A percentile compares a stretch with the other conserved stretches of the same genome.
Evolutionary conservation across 208 protist species (phyloP).

Genomic region (Leishmania tarentolae): DNA sequence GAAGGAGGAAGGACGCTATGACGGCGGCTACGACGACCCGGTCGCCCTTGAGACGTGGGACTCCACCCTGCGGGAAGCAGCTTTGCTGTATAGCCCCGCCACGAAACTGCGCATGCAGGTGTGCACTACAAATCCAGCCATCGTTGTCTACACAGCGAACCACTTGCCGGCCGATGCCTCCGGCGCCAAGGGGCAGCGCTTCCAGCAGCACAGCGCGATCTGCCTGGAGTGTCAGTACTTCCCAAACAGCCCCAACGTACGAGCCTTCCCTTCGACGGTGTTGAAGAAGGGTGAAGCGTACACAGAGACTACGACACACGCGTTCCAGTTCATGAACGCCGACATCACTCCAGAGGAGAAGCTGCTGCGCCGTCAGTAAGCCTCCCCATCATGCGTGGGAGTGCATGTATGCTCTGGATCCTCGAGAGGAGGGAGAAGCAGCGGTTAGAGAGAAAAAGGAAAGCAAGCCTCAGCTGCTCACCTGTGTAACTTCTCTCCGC

Average conservation of each 20-base stretch:
- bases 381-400: neutral
- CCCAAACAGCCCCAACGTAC: conserved; percentile 71
- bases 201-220: conserved; percentile 61
- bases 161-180: conserved; percentile 51
- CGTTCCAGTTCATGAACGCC: conserved; percentile 59
- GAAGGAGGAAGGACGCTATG: conserved; percentile 28
- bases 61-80: conserved; percentile 64
- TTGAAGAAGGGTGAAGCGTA: conserved; percentile 70
- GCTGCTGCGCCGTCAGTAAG: conserved; percentile 2
- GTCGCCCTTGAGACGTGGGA: conserved; percentile 78
- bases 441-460: neutral
- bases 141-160: conserved; percentile 77
- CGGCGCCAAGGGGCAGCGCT: conserved; percentile 60
- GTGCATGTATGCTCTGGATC: neutral
- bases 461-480: neutral
- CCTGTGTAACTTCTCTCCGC: neutral
- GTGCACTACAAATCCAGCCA: conserved; percentile 64
- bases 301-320: conserved; percentile 63
- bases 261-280: conserved; percentile 58
- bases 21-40: conserved; percentile 77
- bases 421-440: neutral
- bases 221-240: conserved; percentile 83
- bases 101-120: conserved; percentile 70
- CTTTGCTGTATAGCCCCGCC: conserved; percentile 59
- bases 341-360: conserved; percentile 25